Evolutionary conservation across 371 early-diverging fungal species (phyloP), one percentile per base, ranked within the genome.

Genomic region (Mucor velutinosus): DNA sequence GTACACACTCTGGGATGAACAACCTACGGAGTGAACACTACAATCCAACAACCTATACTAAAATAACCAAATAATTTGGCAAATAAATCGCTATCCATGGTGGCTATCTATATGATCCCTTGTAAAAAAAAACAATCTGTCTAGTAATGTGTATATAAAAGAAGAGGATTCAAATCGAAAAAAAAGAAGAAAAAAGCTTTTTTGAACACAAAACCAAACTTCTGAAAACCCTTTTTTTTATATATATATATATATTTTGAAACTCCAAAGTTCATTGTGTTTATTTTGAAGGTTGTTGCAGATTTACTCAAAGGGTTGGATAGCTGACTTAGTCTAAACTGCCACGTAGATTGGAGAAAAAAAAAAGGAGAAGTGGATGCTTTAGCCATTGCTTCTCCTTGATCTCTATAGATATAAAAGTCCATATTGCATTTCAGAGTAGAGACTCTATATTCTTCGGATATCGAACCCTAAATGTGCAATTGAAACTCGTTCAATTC

Each of bases 11-110:
- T 33, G n/a, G 33, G 12, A 14, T 35, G 35, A 14, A 17, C 7
- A n/a, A 64, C 86, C 82, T 86, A 90, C 90, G 90, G 90, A 60
- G 88, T 86, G 74, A 87, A 86, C 37, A 90, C 90, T 7, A 87
- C 80, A 62, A 90, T 78, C 90, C 90, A 90, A 67, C 88, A 90
- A 35, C 66, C 75, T 39, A 89, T 86, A 53, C 87, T 87, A 30
- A 79, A 53, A 47, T 82, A 86, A 7, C 89, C 89, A 62, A 80
- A 71, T 15, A 76, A 23, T 19, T 70, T 63, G 7, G 81, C 77
- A 66, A 73, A 65, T 4, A 57, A 11, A 23, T 79, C 80, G 41
- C 64, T 51, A 56, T 62, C 65, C 51, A 39, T 49, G 19, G 12
- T 51, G 21, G 23, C 21, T 37, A 37, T 37, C 25, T 51, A 14